Evolutionary conservation across 2,329 filamentous ascomycete species (phyloP), one percentile per base, ranked within the genome.

Genomic region (Epichloe amarillans): DNA sequence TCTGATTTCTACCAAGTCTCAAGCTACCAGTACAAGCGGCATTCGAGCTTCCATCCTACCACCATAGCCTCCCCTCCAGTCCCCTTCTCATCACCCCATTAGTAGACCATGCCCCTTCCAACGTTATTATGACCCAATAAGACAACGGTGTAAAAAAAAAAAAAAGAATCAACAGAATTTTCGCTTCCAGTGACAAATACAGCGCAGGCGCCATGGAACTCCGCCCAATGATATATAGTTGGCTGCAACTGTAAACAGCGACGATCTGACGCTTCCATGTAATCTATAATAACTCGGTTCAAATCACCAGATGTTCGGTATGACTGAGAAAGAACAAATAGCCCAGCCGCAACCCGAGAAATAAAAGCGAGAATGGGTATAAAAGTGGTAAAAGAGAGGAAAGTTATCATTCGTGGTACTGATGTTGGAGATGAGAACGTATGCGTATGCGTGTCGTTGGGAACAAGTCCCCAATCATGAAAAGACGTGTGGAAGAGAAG

Each of bases 141-240:
- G 12, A 12, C 5, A 14, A 12, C 11, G 2, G 30, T 11, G 12
- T 6, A 15, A 23, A 26, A 42, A 23, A n/a, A n/a, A n/a, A 23
- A 26, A 21, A 42, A 5, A 23, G 23, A 41, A 23, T 21, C 17
- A 41, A 23, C 10, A 12, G 19, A 41, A 41, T 11, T 11, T 3
- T 12, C 17, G 40, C 40, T 23, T 14, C 40, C 19, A 42, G 4
- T 42, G 40, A 23, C n/a, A n/a, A 38, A n/a, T 38, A 6, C 5
- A 38, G 37, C 12, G 12, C 11, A 26, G 40, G 55, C 54, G 55
- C 60, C 57, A 39, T 46, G 35, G 47, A 56, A 62, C 59, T 55
- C 60, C 60, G 51, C 41, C 42, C 50, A 51, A 23, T 38, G 30
- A 30, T 30, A 30, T 44, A 42, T 39, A 42, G 19, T 35, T 12